Percentiles rank a stretch among this genome's conserved stretches.
These are phyloP conservation scores for Ascochyta viciae-villosae DNA, from an alignment of 2,329 filamentous ascomycete genomes.

Conservation along the genomic window DNA sequence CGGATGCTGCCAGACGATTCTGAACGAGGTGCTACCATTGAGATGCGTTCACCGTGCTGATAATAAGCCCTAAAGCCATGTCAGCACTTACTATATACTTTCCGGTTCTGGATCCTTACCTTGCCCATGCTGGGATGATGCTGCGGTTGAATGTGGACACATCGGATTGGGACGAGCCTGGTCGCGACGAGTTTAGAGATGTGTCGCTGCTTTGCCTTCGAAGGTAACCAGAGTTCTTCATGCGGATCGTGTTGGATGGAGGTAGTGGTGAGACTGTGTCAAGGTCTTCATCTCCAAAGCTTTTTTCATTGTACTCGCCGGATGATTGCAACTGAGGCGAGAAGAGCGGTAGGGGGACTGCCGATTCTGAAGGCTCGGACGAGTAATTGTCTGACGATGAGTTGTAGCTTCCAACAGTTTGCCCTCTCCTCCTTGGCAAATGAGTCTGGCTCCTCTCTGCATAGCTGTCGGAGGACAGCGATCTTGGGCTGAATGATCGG, in stretches of 20 bases:
- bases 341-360: conserved; percentile 47
- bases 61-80: conserved; percentile 43
- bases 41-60: conserved; percentile 45
- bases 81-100: conserved; percentile 17
- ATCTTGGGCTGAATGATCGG: conserved; percentile 41
- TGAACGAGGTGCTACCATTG: conserved; percentile 44
- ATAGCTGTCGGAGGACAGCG: conserved; percentile 43
- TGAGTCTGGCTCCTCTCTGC: conserved; percentile 28
- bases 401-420: conserved; percentile 43
- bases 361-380: conserved; percentile 41
- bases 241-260: conserved; percentile 46
- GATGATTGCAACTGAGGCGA: conserved; percentile 29
- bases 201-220: conserved; percentile 44
- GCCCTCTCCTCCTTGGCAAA: conserved; percentile 37
- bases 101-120: conserved; percentile 25
- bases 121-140: conserved; percentile 50
- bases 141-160: conserved; percentile 44
- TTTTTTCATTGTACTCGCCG: conserved; percentile 35
- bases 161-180: conserved; percentile 47
- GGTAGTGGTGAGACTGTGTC: conserved; percentile 50
- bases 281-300: conserved; percentile 46
- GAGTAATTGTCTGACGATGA: conserved; percentile 45
- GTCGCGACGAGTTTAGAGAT: conserved; percentile 42
- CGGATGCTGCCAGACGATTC: conserved; percentile 43
- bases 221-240: conserved; percentile 49